These are phyloP conservation scores for Zasmidium citrigriseum DNA, from an alignment of 2,329 filamentous ascomycete genomes.

Conservation along the genomic window DNA sequence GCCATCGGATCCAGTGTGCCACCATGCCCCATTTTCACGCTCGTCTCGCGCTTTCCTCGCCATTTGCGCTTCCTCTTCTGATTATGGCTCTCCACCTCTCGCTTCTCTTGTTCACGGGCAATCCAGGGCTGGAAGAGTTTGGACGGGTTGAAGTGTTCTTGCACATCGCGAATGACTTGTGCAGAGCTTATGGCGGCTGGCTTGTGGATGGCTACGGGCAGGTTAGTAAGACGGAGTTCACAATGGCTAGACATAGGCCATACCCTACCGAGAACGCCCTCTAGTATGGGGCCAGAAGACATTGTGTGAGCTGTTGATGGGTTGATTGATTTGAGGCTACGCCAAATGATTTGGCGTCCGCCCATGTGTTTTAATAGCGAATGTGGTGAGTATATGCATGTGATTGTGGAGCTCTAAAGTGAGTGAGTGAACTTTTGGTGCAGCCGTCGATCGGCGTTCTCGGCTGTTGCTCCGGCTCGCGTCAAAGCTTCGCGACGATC, in stretches of 20 bases:
- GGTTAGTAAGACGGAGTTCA: slow-evolving; percentile 11
- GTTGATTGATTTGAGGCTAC: slow-evolving; percentile 13
- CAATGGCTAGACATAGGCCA: slow-evolving; percentile 15
- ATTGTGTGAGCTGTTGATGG: slow-evolving; percentile 12
- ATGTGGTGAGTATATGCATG: not conserved
- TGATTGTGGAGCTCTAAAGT: not conserved
- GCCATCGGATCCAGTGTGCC: slow-evolving; percentile 93
- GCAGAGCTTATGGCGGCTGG: slow-evolving; percentile 84
- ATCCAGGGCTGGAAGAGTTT: slow-evolving; percentile 77
- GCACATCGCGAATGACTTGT: slow-evolving; percentile 85
- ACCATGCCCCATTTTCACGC: slow-evolving; percentile 94
- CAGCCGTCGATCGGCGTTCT: not conserved
- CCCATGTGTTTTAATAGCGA: slow-evolving; percentile 18
- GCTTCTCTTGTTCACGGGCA: slow-evolving; percentile 59
- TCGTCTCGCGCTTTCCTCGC: slow-evolving; percentile 56
- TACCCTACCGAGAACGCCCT: slow-evolving; percentile 63
- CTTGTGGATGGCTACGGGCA: slow-evolving; percentile 79
- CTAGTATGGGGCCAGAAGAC: slow-evolving; percentile 39
- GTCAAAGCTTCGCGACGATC: not conserved
- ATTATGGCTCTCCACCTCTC: slow-evolving; percentile 58
- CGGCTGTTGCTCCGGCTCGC: not conserved
- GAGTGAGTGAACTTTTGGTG: not conserved
- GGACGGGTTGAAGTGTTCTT: slow-evolving; percentile 81
- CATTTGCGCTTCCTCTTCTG: slow-evolving; percentile 57
- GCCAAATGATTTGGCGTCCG: slow-evolving; percentile 27